phyloP scores from a whole-genome alignment of 202 grass and related monocot genomes.

The Bolboschoenoplectus hybrid region DNA sequence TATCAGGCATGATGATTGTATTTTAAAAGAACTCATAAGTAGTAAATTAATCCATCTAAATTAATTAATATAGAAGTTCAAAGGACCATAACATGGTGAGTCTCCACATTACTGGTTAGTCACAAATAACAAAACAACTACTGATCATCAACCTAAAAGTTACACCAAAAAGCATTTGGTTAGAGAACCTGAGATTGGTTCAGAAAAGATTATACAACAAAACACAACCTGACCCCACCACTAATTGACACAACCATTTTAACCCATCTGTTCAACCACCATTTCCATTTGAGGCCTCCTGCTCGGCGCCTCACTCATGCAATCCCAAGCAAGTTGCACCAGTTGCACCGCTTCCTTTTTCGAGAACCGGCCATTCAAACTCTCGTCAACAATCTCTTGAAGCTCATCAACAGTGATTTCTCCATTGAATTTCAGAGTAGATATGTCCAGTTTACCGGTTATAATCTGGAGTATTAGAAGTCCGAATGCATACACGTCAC shows the following conservation, averaged over 20 bases:
- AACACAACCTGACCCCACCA: conserved; percentile 1
- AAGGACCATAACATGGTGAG: neutral
- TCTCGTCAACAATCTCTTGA: conserved; percentile 54
- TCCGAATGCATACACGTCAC: conserved; percentile 83
- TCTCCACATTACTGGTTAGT: conserved; percentile 9
- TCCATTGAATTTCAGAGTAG: conserved; percentile 43
- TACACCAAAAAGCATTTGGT: conserved; percentile 4
- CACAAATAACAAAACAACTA: conserved; percentile 15
- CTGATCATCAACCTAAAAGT: neutral
- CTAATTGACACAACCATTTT: neutral
- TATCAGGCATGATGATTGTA: neutral
- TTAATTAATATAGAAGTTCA: conserved; percentile 3
- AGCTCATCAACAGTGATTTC: conserved; percentile 37
- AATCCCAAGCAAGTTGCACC: conserved; percentile 43
- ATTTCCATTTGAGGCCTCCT: conserved; percentile 69
- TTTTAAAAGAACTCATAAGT: neutral
- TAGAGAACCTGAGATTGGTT: conserved; percentile 14
- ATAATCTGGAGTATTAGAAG: conserved; percentile 78
- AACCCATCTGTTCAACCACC: conserved; percentile 61
- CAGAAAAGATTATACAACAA: conserved; percentile 10
- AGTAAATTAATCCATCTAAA: neutral
- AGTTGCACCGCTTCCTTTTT: conserved; percentile 65
- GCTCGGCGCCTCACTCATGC: conserved; percentile 56
- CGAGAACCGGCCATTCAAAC: conserved; percentile 50
- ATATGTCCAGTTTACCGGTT: conserved; percentile 59